Evolutionary conservation across 345 rosid species (phyloP).

Genomic region (Mallotus nudiflorus): DNA sequence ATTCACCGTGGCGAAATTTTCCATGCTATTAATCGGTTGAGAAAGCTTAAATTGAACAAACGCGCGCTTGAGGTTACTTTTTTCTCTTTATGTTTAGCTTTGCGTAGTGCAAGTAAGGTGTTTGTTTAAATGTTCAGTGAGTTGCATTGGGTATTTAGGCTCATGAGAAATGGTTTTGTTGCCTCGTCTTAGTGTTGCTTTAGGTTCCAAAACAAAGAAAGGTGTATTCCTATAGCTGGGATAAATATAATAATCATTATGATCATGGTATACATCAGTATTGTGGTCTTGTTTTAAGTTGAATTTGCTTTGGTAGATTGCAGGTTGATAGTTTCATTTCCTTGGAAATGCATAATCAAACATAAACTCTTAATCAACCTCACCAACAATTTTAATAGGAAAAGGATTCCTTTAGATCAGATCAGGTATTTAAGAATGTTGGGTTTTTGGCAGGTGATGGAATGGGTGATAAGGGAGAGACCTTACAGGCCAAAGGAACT

Average conservation of each 20-base stretch:
- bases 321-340: neutral
- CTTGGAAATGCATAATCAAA: neutral
- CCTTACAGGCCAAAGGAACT: slow-evolving; percentile 79
- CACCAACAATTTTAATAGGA: too few species aligned
- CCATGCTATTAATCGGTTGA: slow-evolving; percentile 72
- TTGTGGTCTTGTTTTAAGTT: too few species aligned
- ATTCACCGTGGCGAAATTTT: slow-evolving; percentile 74
- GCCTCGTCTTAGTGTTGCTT: neutral
- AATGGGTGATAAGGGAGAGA: slow-evolving; percentile 91
- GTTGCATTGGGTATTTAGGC: neutral
- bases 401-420: neutral
- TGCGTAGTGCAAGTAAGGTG: neutral
- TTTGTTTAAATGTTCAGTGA: slow-evolving; percentile 8
- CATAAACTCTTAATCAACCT: too few species aligned
- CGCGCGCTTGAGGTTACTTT: slow-evolving; percentile 68
- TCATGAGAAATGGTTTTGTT: too few species aligned
- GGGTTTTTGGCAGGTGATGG: slow-evolving; percentile 66
- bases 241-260: neutral
- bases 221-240: too few species aligned
- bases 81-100: neutral
- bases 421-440: neutral
- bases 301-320: too few species aligned
- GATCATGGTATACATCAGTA: too few species aligned
- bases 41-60: slow-evolving; percentile 67
- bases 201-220: neutral